Evolutionary conservation across 495 filamentous ascomycete genomes (phyloP).

Genomic region (Podospora tetraspora): DNA sequence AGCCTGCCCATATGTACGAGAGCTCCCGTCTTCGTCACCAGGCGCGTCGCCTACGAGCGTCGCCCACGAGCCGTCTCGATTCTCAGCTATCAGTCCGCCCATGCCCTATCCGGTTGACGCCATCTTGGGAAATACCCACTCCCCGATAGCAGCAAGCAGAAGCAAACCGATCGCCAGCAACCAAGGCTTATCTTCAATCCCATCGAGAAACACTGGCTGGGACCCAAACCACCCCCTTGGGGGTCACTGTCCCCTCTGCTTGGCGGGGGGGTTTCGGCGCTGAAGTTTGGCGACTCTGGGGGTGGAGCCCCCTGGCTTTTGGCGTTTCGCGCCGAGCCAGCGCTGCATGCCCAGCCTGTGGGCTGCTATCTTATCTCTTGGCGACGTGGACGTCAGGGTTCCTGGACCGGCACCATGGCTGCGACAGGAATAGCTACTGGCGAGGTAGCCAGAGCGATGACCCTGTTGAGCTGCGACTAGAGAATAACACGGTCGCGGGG

Average conservation of each 20-base stretch:
- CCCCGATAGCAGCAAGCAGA: neutral
- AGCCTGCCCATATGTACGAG: neutral
- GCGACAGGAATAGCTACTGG: neutral
- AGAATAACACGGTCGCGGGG: neutral
- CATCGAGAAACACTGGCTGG: neutral
- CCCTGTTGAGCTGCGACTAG: neutral
- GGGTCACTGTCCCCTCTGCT: neutral
- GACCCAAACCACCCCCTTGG: neutral
- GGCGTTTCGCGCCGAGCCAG: neutral
- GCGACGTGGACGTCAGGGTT: constrained; percentile 1
- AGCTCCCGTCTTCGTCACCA: neutral
- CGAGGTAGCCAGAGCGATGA: neutral
- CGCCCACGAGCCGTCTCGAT: too few species aligned
- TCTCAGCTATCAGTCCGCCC: neutral
- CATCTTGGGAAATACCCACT: neutral
- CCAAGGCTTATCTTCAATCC: neutral
- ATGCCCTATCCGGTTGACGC: neutral
- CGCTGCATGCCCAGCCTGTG: neutral
- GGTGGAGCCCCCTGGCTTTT: neutral
- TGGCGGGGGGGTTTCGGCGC: neutral
- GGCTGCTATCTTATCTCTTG: constrained; percentile 12
- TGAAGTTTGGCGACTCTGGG: neutral
- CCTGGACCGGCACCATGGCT: neutral
- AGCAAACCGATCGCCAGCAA: neutral
- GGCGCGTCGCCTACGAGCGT: neutral